A percentile compares a stretch with the other conserved stretches of the same genome.
phyloP scores from a whole-genome alignment of 768 basidiomycete genomes.

The Mycena sanguinolenta region DNA sequence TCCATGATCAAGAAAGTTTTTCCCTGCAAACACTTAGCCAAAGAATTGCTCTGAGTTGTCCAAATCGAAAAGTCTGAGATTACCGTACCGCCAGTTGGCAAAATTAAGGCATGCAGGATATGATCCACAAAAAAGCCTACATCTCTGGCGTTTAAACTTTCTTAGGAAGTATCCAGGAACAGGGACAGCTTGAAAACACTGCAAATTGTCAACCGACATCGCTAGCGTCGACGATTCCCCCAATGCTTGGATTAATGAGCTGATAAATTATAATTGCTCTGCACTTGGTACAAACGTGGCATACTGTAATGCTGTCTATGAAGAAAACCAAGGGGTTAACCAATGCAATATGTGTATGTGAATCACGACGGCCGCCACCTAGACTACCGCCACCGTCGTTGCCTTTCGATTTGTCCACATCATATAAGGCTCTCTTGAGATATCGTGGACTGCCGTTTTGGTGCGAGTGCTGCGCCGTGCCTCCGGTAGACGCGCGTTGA shows the following conservation, averaged over 20 bases:
- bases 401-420: conserved; percentile 88
- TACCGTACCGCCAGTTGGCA: no score
- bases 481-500: conserved; percentile 79
- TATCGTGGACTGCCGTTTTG: conserved; percentile 71
- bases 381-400: conserved; percentile 47
- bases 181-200: no score
- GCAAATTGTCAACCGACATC: no score
- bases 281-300: conserved; percentile 23
- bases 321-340: conserved; percentile 30
- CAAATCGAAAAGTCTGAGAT: background rate
- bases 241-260: conserved; percentile 29
- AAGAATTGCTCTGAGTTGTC: background rate
- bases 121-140: no score
- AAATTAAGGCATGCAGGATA: no score
- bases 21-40: background rate
- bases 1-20: conserved; percentile 19
- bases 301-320: conserved; percentile 36
- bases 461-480: conserved; percentile 84
- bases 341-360: conserved; percentile 14
- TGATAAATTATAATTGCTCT: conserved; percentile 31
- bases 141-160: no score
- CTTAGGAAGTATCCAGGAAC: no score
- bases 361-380: conserved; percentile 46
- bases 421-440: conserved; percentile 88
- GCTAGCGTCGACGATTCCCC: no score